Evolutionary conservation across 495 filamentous ascomycete genomes (phyloP).

Genomic region (Xylaria palmicola): DNA sequence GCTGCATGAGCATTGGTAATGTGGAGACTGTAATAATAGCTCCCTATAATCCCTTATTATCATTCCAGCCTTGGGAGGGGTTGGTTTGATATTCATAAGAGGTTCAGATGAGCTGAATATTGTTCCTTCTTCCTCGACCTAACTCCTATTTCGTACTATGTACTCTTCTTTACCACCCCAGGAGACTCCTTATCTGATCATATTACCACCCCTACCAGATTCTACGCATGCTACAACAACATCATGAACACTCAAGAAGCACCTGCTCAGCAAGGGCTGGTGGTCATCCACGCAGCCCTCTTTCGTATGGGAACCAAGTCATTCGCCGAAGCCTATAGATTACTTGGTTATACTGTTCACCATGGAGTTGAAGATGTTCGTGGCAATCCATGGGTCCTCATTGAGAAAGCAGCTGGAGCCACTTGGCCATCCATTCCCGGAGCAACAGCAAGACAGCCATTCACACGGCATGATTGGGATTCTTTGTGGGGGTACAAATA

Average conservation of each 20-base stretch:
- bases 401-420: conserved; percentile 24
- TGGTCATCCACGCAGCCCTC: neutral
- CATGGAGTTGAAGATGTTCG: neutral
- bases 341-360: neutral
- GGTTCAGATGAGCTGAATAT: no score
- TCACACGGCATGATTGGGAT: conserved; percentile 40
- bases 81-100: no score
- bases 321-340: neutral
- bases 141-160: no score
- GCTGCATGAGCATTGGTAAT: no score
- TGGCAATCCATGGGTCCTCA: conserved; percentile 7
- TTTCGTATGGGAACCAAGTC: neutral
- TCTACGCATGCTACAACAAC: no score
- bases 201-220: no score
- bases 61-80: no score
- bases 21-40: no score
- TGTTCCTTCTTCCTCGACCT: no score
- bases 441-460: neutral
- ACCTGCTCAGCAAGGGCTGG: neutral
- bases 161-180: no score
- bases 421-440: conserved; percentile 20
- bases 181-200: no score
- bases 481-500: conserved; percentile 35
- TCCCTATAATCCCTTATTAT: no score
- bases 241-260: neutral